Evolutionary conservation across 257 asterid species (phyloP).

Genomic region (Rehmannia glutinosa): DNA sequence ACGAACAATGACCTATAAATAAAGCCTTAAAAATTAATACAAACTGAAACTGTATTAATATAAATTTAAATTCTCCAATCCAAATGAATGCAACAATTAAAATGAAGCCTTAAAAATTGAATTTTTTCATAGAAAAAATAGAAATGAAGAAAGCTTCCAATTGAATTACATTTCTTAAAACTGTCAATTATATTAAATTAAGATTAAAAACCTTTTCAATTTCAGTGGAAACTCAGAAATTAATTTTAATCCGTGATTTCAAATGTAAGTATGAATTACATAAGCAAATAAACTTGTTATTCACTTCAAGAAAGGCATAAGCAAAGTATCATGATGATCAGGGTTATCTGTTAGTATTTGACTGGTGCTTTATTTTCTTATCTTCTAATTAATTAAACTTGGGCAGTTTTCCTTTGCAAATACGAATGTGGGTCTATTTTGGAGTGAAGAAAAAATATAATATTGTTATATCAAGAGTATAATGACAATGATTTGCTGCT

Average conservation of each 20-base stretch:
- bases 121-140: no score
- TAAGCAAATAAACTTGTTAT: neutral
- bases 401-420: neutral
- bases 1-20: no score
- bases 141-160: no score
- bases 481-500: neutral
- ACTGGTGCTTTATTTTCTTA: neutral
- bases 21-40: no score
- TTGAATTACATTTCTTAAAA: no score
- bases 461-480: neutral
- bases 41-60: no score
- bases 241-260: neutral
- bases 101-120: no score
- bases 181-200: no score
- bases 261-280: neutral
- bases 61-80: no score
- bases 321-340: neutral
- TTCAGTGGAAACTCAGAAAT: no score
- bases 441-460: neutral
- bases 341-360: neutral
- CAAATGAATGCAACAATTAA: no score
- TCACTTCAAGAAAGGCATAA: neutral
- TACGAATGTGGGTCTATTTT: neutral
- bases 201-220: no score
- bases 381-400: neutral